Conservation (phyloP, 2,329 filamentous ascomycete genomes). For the Lecanicillium sp. region DNA sequence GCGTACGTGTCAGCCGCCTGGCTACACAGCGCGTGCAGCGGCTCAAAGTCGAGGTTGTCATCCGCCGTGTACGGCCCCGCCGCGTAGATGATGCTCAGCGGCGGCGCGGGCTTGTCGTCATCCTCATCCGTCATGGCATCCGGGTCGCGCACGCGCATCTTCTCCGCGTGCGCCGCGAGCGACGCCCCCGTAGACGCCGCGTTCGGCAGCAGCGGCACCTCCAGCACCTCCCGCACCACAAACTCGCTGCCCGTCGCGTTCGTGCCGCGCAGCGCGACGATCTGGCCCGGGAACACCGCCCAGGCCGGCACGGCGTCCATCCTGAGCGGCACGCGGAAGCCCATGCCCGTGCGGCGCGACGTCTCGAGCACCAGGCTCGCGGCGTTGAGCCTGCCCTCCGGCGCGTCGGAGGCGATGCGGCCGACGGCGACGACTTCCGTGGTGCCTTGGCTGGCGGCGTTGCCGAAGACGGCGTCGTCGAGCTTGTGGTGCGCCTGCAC, state of each 20-base stretch:
- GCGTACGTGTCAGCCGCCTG: conserved; percentile 68
- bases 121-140: conserved; percentile 43
- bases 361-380: conserved; percentile 85
- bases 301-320: conserved; percentile 62
- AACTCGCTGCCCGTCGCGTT: conserved; percentile 85
- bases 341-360: conserved; percentile 76
- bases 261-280: conserved; percentile 78
- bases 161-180: conserved; percentile 63
- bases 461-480: conserved; percentile 78
- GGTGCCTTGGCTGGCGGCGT: conserved; percentile 77
- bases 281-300: conserved; percentile 91
- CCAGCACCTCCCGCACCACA: conserved; percentile 68
- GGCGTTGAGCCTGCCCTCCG: conserved; percentile 79
- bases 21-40: conserved; percentile 73
- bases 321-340: conserved; percentile 73
- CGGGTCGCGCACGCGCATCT: conserved; percentile 54
- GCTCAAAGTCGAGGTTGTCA: conserved; percentile 85
- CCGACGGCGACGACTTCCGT: conserved; percentile 85
- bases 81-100: conserved; percentile 71
- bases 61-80: conserved; percentile 90
- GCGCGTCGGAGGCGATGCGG: conserved; percentile 79
- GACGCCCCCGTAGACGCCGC: conserved; percentile 63
- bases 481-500: conserved; percentile 69
- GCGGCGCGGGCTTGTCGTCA: conserved; percentile 48
- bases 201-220: conserved; percentile 66